phyloP scores from a whole-genome alignment of 2,329 filamentous ascomycete species.

The Cercospora beticola region DNA sequence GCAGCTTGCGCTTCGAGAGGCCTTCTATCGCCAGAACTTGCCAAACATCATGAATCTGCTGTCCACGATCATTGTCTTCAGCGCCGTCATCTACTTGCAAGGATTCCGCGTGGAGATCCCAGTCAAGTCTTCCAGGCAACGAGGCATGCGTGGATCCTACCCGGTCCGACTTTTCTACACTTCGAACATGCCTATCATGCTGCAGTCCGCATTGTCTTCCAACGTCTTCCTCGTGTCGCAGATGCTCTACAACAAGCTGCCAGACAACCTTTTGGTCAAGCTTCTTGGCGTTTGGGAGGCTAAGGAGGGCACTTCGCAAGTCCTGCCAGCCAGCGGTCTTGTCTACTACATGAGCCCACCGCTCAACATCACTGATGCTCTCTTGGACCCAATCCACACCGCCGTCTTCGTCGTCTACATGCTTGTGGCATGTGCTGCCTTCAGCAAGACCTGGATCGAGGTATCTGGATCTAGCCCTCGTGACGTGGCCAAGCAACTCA shows the following conservation, averaged over 20 bases:
- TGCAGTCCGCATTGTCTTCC: conserved; percentile 96
- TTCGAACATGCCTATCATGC: conserved; percentile 99
- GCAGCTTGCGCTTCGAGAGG: conserved; percentile 95
- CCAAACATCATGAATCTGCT: conserved; percentile 98
- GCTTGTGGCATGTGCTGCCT: conserved; percentile 94
- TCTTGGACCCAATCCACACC: conserved; percentile 95
- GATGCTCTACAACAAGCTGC: conserved; percentile 99
- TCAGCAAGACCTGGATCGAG: conserved; percentile 99
- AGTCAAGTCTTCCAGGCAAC: conserved; percentile 98
- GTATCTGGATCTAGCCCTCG: conserved; percentile 96
- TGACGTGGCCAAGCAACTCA: conserved; percentile 98
- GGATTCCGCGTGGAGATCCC: conserved; percentile 99
- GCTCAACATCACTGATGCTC: conserved; percentile 90
- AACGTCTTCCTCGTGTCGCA: conserved; percentile 99
- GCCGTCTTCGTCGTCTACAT: conserved; percentile 95
- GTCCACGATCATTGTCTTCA: conserved; percentile 89
- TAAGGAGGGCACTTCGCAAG: conserved; percentile 91
- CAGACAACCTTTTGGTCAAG: conserved; percentile 95
- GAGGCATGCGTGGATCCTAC: conserved; percentile 97
- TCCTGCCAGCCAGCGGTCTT: conserved; percentile 87
- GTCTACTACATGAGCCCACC: conserved; percentile 99
- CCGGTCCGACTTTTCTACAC: conserved; percentile 99
- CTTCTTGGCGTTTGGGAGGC: conserved; percentile 98
- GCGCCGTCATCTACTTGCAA: conserved; percentile 87
- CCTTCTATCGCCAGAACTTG: conserved; percentile 98